Evolutionary conservation across 2,329 filamentous ascomycete species (phyloP), one percentile per base, ranked within the genome.

Genomic region (Trichoderma pleuroti): DNA sequence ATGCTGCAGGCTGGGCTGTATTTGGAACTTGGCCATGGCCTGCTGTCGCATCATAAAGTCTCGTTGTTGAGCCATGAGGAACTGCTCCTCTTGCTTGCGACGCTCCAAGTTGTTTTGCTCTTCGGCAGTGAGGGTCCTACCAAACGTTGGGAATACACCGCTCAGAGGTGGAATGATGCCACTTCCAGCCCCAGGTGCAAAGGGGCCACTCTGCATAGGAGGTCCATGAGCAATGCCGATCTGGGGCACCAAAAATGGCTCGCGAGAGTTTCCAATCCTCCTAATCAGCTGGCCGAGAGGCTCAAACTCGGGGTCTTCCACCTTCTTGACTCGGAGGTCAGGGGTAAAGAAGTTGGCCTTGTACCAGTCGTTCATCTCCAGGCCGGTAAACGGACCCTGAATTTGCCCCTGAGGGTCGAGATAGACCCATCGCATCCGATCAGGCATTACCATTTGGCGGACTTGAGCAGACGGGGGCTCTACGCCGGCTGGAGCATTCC

Each of bases 341-440:
- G 95, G 91, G 0, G 93, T 97, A 82, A 99, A 99, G 83, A 98
- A 99, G 59, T 95, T 94, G 46, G 94, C 95, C 80, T 98, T 98
- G 83, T 98, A 99, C 96, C 96, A 99, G 76, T 99, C 97, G 75
- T 99, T 97, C 96, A 99, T 99, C 81, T 99, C 96, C 63, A 99
- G 84, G 1, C 96, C 96, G 49, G 94, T 98, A 82, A 96, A 99
- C 0, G 96, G 96, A 0, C 96, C 96, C 78, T 99, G 96, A 7
- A 93, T 91, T 73, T 93, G 92, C 26, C 94, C 94, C 78, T 97
- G 93, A 6, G 96, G 96, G 78, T 99, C 96, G 66, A 97, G 90
- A 79, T 99, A 99, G 21, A 98, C 95, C 96, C 96, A 99, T 76
- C 95, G 88, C 94, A 99, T 99, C 16, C 97, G 88, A 80, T 99